phyloP scores from a whole-genome alignment of 495 filamentous ascomycete species.

The Thermochaetoides thermophila region DNA sequence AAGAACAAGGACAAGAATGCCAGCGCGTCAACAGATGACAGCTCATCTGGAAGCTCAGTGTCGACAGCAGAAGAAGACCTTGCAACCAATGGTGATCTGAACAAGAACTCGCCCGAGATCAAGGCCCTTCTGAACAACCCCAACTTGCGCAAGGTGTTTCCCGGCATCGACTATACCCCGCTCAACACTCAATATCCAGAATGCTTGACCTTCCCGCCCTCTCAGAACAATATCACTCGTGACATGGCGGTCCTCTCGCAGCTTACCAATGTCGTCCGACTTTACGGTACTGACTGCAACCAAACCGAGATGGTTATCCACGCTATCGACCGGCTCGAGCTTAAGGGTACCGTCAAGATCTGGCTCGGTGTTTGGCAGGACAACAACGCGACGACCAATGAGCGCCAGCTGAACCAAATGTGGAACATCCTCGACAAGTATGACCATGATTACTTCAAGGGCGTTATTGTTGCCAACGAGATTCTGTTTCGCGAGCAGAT shows the following conservation, averaged over 20 bases:
- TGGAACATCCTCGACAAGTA: slow-evolving; percentile 63
- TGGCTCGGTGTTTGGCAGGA: slow-evolving; percentile 96
- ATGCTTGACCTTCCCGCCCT: slow-evolving; percentile 62
- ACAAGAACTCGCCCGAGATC: slow-evolving; percentile 65
- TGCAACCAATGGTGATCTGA: slow-evolving; percentile 48
- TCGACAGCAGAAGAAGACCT: slow-evolving; percentile 23
- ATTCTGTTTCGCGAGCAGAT: slow-evolving; percentile 71
- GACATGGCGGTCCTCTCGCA: slow-evolving; percentile 87
- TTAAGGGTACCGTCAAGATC: slow-evolving; percentile 64
- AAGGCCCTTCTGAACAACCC: slow-evolving; percentile 64
- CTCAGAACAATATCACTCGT: slow-evolving; percentile 85
- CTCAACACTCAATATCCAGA: slow-evolving; percentile 81
- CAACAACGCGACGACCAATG: slow-evolving; percentile 67
- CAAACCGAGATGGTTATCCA: slow-evolving; percentile 91
- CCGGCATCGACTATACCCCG: slow-evolving; percentile 93
- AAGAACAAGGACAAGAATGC: slow-evolving; percentile 22
- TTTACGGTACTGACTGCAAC: slow-evolving; percentile 97
- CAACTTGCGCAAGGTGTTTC: slow-evolving; percentile 82
- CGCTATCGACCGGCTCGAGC: slow-evolving; percentile 55
- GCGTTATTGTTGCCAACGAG: slow-evolving; percentile 88
- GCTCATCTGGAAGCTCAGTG: slow-evolving; percentile 11
- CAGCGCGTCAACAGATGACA: slow-evolving; percentile 4
- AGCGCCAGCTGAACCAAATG: slow-evolving; percentile 65
- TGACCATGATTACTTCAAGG: slow-evolving; percentile 53
- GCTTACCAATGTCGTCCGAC: slow-evolving; percentile 72